Base-by-base conservation (phyloP, 2,329 filamentous ascomycete species). In the Geosmithia morbida region DNA sequence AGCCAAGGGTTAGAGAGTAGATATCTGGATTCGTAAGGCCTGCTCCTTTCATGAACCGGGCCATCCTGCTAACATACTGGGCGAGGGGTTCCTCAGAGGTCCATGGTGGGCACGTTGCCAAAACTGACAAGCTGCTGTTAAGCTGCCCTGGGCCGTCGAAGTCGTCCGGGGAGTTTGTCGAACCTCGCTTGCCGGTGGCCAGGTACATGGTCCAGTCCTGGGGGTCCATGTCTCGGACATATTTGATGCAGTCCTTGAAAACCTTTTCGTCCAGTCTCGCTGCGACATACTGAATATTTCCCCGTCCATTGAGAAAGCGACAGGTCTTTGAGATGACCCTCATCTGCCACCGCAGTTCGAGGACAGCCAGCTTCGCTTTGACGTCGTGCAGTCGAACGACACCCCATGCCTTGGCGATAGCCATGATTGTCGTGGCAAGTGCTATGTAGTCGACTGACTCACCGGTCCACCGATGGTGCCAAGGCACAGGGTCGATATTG, bases 201-300 rank as follows among this genome's bases (percentile, higher is more conserved):
- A 77, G 62, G 49, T 74, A 77, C 17, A 69, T 61, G 7, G 67
- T 63, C 76, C 77, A 80, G 52, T 81, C 77, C 19, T 72, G 70
- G 2, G 69, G 55, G 13, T 69, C 75, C 30, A 78, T 68, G 7
- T 79, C 74, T 43, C 76, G 66, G 44, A 72, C 61, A 48, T 72
- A 80, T 51, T 75, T 76, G 51, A 81, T 66, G 53, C 78, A 81
- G 53, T 81, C 76, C 52, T 77, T 79, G 62, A 74, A 79, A 6
- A 80, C 62, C 48, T 69, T 69, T 33, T 69, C 67, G 16, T 68
- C 65, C 11, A 77, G 70, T 39, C 69, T 71, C 4, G 75, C 76
- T 3, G 74, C 74, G 2, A 77, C 72, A 51, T 77, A 79, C 44
- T 71, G 69, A 18, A 79, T 65, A 26, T 74, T 67, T 6, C 76